A percentile compares a stretch with the other conserved stretches of the same genome.
Conservation (phyloP, 2,329 filamentous ascomycete species). For the Colletotrichum liriopes region DNA sequence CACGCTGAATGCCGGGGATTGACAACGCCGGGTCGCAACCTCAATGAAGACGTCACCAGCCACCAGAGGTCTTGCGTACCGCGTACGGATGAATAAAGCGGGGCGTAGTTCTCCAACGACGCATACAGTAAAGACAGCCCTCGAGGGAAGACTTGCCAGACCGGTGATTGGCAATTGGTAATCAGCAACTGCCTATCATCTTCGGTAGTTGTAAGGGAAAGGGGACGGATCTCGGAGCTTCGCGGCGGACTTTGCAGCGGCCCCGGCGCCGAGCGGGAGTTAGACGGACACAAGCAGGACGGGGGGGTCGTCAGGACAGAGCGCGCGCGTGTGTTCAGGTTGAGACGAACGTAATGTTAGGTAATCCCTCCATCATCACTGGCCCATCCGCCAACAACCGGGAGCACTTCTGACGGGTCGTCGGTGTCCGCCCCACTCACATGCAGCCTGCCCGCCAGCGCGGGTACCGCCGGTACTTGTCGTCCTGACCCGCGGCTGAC, state of each 20-base stretch:
- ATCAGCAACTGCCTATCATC: background rate
- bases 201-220: background rate
- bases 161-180: background rate
- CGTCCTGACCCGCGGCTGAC: background rate
- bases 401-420: background rate
- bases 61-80: background rate
- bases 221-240: background rate
- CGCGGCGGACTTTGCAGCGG: constrained; percentile 2
- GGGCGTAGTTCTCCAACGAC: background rate
- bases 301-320: background rate
- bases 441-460: background rate
- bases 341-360: constrained; percentile 13
- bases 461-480: constrained; percentile 14
- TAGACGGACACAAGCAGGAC: background rate
- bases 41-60: background rate
- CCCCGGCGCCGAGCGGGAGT: constrained; percentile 2
- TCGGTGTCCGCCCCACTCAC: background rate
- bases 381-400: constrained; percentile 5
- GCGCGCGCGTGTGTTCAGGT: background rate
- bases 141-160: no score
- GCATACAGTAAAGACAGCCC: background rate
- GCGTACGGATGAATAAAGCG: background rate
- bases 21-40: background rate
- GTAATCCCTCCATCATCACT: constrained; percentile 27
- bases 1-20: background rate